phyloP scores from a whole-genome alignment of 768 basidiomycete species.

The Leccinum broughii region DNA sequence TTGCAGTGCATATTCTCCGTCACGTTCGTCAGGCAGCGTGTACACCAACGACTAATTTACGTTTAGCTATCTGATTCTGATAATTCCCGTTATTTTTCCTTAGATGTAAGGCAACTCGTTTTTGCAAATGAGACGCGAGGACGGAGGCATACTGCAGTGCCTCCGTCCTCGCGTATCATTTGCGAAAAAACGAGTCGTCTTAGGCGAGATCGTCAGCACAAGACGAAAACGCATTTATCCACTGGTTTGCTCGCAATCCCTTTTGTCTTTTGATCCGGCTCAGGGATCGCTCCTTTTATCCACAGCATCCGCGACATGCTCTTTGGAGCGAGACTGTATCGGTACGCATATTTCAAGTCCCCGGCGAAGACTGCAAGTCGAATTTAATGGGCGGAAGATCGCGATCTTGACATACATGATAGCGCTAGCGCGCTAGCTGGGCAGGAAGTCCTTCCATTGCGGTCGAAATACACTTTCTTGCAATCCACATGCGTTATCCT shows the following conservation, averaged over 20 bases:
- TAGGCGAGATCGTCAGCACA: constrained; percentile 1
- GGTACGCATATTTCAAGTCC: constrained; percentile 8
- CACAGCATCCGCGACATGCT: constrained; percentile 11
- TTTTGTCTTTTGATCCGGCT: constrained; percentile 28
- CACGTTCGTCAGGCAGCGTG: constrained; percentile 17
- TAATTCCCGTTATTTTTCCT: constrained; percentile 9
- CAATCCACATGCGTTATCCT: constrained; percentile 14
- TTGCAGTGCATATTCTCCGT: constrained; percentile 1
- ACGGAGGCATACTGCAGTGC: constrained; percentile 4
- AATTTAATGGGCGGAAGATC: constrained; percentile 18
- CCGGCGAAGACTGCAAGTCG: constrained; percentile 1
- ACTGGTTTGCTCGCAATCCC: constrained; percentile 9
- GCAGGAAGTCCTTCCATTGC: constrained; percentile 18
- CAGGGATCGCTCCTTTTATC: constrained; percentile 22
- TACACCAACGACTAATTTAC: constrained; percentile 26
- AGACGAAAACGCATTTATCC: constrained; percentile 13
- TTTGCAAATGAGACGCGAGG: constrained; percentile 15
- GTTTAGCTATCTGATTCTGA: constrained; percentile 21
- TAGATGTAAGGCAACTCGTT: constrained; percentile 11
- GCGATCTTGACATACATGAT: constrained; percentile 8
- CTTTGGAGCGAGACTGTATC: constrained; percentile 14
- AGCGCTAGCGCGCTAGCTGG: constrained; percentile 1
- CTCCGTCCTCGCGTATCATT: constrained; percentile 14
- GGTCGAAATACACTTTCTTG: constrained; percentile 7
- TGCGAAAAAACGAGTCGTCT: constrained; percentile 9